Evolutionary conservation across 352 stramenopile species (phyloP), one percentile per base, ranked within the genome.

Genomic region (Pseudoperonospora humuli): DNA sequence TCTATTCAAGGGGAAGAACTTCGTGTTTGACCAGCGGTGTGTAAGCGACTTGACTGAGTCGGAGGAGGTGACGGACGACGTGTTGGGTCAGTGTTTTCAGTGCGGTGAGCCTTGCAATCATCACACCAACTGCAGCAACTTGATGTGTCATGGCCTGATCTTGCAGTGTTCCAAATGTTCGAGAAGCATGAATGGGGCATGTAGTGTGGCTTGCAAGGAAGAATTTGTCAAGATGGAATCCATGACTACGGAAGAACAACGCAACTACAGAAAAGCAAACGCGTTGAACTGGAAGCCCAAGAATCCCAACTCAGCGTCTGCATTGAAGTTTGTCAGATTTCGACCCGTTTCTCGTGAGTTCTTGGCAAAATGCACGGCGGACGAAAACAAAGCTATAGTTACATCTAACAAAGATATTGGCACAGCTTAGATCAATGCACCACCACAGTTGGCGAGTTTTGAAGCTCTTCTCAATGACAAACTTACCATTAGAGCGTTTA

Each of bases 1-100:
- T 45, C 24, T 67, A 24, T 67, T 67, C 29, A 67, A 64, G 37
- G 75, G 72, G 17, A 82, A 78, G 45, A 85, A 84, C 53, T 87
- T 85, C 47, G 75, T 87, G 49, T 87, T 85, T 41, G 75, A 87
- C 50, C 75, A 87, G 51, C 75, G 75, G 1, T 84, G 72, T 39
- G 72, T 84, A 17, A 60, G 50, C 2, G 48, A 65, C 9, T 52
- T 66, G 13, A 58, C 37, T 2, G 45, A 51, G 36, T 64, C 59
- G 11, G 65, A 84, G 33, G 45, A 73, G 41, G 64, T 85, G 54
- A 85, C 75, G 9, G 38, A 48, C 7, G 73, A 87, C 20, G 60
- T 87, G n/a, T 47, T 87, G 40, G 72, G 70, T 35, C 39, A 53
- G 19, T 87, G 75, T 24, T 84, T 75, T 24, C 70, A 78, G 40